Base-by-base conservation (phyloP, 139 green algal genomes). In the Chlamydomonas sp. region DNA sequence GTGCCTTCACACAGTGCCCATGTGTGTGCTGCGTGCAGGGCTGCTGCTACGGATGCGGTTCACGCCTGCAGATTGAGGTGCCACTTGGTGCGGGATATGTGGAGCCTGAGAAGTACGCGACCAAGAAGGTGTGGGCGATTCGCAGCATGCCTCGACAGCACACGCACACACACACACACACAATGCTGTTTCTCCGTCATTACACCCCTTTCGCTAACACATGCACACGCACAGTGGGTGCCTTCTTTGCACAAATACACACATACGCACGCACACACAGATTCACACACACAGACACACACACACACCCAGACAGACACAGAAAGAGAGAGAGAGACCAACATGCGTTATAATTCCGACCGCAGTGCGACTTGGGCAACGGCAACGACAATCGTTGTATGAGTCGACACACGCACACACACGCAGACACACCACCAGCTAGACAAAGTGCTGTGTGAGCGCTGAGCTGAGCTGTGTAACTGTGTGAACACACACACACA, bases 11-110 rank as follows among this genome's bases (percentile, higher is more conserved):
- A n/a, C n/a, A n/a, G n/a, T n/a, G n/a, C n/a, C n/a, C n/a, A n/a
- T n/a, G n/a, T n/a, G n/a, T n/a, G n/a, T n/a, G n/a, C n/a, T n/a
- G n/a, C n/a, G n/a, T 13, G 24, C 73, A 85, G 72, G 80, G 77
- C 1, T 72, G 69, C 69, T 96, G 90, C 78, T 96, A 96, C 71
- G 90, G 90, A 26, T 96, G 90, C 58, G 90, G 90, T 3, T 63
- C 81, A 0, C 5, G 29, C 5, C 66, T 96, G 66, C 90, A 96
- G 68, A 81, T 71, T 6, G 24, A 67, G 0, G 60, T 81, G 5
- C 54, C 78, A 1, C 24, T 61, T 20, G 73, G 75, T 4, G 58
- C 85, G 13, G 90, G 90, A 2, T 95, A 84, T 71, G 83, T 96
- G 28, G 34, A 74, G 1, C 58, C 50, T 0, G 87, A 88, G 16